phyloP scores from a whole-genome alignment of 2,329 filamentous ascomycete species.

The Aspergillus nomiae region DNA sequence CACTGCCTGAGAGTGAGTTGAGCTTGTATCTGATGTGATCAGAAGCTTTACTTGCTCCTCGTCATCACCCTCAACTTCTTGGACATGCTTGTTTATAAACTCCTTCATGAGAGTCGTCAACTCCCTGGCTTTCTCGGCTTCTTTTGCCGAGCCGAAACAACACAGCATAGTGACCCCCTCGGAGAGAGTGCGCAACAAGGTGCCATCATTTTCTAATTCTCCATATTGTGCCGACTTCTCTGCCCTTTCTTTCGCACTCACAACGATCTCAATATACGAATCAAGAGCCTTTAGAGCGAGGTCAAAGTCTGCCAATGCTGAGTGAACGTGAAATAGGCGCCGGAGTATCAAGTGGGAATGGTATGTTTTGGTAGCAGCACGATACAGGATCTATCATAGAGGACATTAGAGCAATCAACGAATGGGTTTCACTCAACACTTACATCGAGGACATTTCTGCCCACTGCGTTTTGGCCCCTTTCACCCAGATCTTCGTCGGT shows the following conservation, averaged over 20 bases:
- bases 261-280: constrained; percentile 86
- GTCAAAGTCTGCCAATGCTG: constrained; percentile 87
- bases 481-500: constrained; percentile 76
- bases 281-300: constrained; percentile 88
- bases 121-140: constrained; percentile 76
- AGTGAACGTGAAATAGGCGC: constrained; percentile 83
- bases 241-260: constrained; percentile 78
- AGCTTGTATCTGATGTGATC: constrained; percentile 19
- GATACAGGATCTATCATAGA: constrained; percentile 71
- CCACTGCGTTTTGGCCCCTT: constrained; percentile 74
- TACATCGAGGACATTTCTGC: constrained; percentile 73
- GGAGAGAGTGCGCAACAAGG: constrained; percentile 74
- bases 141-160: constrained; percentile 72
- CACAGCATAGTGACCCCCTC: constrained; percentile 80
- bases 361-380: constrained; percentile 87
- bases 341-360: constrained; percentile 89
- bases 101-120: constrained; percentile 72
- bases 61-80: constrained; percentile 24
- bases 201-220: constrained; percentile 77
- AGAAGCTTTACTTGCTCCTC: constrained; percentile 24
- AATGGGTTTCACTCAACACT: constrained; percentile 19
- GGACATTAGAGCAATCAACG: neutral
- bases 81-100: constrained; percentile 66
- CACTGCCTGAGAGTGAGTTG: constrained; percentile 41
- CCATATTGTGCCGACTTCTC: constrained; percentile 67